Evolutionary conservation across 2,329 filamentous ascomycete genomes (phyloP).

Genomic region (Emydomyces testavorans): DNA sequence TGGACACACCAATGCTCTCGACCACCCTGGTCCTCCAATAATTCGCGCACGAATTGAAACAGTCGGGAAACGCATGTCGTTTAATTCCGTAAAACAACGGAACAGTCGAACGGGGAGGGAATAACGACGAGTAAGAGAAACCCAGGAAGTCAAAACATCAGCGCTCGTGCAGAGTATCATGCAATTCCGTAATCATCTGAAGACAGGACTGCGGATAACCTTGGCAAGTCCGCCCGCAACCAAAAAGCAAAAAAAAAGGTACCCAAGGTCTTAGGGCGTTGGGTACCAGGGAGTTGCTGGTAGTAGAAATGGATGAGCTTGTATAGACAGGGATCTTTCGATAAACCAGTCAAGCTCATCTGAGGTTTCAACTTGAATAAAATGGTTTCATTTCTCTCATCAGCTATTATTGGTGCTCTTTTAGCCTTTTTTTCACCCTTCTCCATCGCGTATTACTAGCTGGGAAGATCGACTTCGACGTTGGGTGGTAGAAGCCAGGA

Average conservation of each 20-base stretch:
- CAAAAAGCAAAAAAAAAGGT: conserved; percentile 2
- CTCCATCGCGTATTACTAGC: conserved; percentile 7
- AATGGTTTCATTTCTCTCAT: conserved; percentile 9
- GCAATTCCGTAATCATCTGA: too few relatives aligned
- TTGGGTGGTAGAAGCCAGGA: conserved; percentile 6
- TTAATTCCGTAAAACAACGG: not conserved
- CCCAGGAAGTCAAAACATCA: conserved; percentile 2
- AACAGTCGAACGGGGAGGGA: not conserved
- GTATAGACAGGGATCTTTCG: conserved; percentile 10
- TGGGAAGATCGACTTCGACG: conserved; percentile 3
- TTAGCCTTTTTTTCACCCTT: conserved; percentile 3
- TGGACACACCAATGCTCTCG: conserved; percentile 6
- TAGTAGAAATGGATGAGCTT: not conserved
- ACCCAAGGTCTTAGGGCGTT: conserved; percentile 9
- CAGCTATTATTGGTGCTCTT: not conserved
- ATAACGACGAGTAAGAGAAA: not conserved
- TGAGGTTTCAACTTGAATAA: conserved; percentile 11
- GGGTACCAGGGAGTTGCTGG: conserved; percentile 1
- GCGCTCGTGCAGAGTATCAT: conserved; percentile 6
- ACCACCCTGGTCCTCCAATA: not conserved
- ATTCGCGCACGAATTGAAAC: conserved; percentile 11
- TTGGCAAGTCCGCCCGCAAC: conserved; percentile 3
- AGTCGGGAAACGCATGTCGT: conserved; percentile 8
- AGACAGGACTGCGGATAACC: too few relatives aligned
- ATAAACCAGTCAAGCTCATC: conserved; percentile 4